A percentile compares a stretch with the other conserved stretches of the same genome.
These are phyloP conservation scores for Grigorovia transvaalensis DNA, from an alignment of 805 yeast genomes.

Conservation along the genomic window DNA sequence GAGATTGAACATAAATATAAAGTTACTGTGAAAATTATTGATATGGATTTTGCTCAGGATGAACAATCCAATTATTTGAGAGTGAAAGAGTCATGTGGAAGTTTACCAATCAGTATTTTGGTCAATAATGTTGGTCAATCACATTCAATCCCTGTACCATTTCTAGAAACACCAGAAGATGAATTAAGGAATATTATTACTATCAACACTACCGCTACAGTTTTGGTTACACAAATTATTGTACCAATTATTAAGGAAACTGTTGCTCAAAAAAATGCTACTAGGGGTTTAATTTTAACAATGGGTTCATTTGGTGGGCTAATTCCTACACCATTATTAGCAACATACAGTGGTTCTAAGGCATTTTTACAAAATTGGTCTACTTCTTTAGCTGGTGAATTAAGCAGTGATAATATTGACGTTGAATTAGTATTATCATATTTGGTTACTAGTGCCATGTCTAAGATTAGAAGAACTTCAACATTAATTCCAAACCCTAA, in stretches of 20 bases:
- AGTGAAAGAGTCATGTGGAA: slow-evolving; percentile 37
- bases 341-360: slow-evolving; percentile 93
- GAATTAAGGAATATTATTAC: slow-evolving; percentile 77
- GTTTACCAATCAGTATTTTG: slow-evolving; percentile 59
- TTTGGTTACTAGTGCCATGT: slow-evolving; percentile 90
- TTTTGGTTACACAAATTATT: slow-evolving; percentile 71
- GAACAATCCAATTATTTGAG: slow-evolving; percentile 43
- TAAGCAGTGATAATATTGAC: slow-evolving; percentile 58
- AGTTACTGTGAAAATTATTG: slow-evolving; percentile 55
- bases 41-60: slow-evolving; percentile 72
- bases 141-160: slow-evolving; percentile 92
- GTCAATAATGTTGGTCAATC: slow-evolving; percentile 92
- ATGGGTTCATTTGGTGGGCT: slow-evolving; percentile 98
- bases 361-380: slow-evolving; percentile 94
- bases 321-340: slow-evolving; percentile 82
- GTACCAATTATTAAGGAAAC: slow-evolving; percentile 58
- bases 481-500: slow-evolving; percentile 72
- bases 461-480: slow-evolving; percentile 76
- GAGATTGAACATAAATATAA: slow-evolving; percentile 52
- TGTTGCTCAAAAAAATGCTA: slow-evolving; percentile 28
- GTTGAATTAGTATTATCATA: slow-evolving; percentile 81
- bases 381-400: slow-evolving; percentile 76
- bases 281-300: slow-evolving; percentile 68
- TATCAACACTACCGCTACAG: slow-evolving; percentile 75
- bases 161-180: slow-evolving; percentile 60